Evolutionary conservation across 306 rosid genomes (phyloP).

Genomic region (Herpetospermum pedunculosum): DNA sequence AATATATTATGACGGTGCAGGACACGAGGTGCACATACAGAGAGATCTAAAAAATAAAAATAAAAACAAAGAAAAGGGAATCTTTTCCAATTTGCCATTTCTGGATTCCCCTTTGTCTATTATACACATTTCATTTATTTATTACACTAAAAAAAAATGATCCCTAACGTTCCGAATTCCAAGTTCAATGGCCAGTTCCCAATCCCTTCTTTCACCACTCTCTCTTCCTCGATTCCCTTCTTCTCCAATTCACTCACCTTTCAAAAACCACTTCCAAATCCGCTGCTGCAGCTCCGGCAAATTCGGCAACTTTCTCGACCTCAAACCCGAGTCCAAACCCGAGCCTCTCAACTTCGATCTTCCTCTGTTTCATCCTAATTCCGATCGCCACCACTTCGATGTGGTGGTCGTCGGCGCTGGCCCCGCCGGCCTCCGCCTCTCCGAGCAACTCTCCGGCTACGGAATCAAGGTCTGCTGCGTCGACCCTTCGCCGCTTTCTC

Average conservation of each 20-base stretch:
- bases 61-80: no score
- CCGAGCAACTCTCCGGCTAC: constrained; percentile 51
- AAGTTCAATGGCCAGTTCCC: constrained; percentile 24
- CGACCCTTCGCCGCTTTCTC: constrained; percentile 65
- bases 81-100: not conserved
- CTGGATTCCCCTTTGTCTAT: not conserved
- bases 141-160: not conserved
- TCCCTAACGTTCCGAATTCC: not conserved
- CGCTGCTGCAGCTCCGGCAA: constrained; percentile 24
- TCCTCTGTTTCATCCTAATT: constrained; percentile 29
- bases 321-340: constrained; percentile 33
- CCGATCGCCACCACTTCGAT: constrained; percentile 29
- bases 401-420: constrained; percentile 64
- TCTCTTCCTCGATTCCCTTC: constrained; percentile 12
- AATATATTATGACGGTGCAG: no score
- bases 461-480: constrained; percentile 73
- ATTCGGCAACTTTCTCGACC: constrained; percentile 46
- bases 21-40: no score
- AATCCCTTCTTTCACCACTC: constrained; percentile 22
- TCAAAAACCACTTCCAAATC: constrained; percentile 13
- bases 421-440: constrained; percentile 67
- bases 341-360: constrained; percentile 44
- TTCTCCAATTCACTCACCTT: constrained; percentile 14
- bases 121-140: not conserved
- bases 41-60: no score